Evolutionary conservation across 805 yeast species (phyloP), one percentile per base, ranked within the genome.

Genomic region (Zygosaccharomyces pseudorouxii): DNA sequence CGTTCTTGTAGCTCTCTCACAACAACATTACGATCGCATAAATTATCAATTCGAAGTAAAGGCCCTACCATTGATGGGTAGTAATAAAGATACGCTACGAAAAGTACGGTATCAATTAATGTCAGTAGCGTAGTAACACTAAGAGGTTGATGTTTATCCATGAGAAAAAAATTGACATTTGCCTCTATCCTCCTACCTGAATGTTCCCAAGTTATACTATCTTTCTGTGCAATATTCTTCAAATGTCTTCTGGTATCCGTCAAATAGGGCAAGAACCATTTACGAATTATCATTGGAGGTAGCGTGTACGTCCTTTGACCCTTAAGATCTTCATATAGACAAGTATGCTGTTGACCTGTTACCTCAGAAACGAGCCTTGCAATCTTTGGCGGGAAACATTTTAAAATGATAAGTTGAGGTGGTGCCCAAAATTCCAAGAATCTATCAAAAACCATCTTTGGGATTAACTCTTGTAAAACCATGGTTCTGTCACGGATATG

Each of bases 11-110:
- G 73, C 44, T 78, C 74, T 9, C 68, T 64, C 42, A 79, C 78
- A 1, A 88, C 95, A 2, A 79, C 72, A 1, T 72, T 70, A 4
- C 83, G 75, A 56, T 84, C 82, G 69, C 97, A 89, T 55, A 74
- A 71, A 63, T 90, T 93, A 23, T 79, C 77, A 1, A 89, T 75
- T 42, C 98, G 73, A 4, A 92, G 72, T 18, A 92, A 76, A 0
- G 98, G 93, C 0, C 92, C 96, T 11, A 92, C 76, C 62, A 92
- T 72, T 52, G 84, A 76, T 0, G 87, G 86, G 47, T 80, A 79
- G 27, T 79, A 78, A n/a, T 80, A 62, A 49, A 81, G 71, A 61
- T 93, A 92, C 51, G 93, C 79, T 45, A 79, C 72, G 58, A 92
- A 88, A 16, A 93, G 71, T 0, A 88, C 75, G 0, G 96, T 85